Evolutionary conservation across 2,329 filamentous ascomycete genomes (phyloP), one percentile per base, ranked within the genome.

Genomic region (Colletotrichum lupini): DNA sequence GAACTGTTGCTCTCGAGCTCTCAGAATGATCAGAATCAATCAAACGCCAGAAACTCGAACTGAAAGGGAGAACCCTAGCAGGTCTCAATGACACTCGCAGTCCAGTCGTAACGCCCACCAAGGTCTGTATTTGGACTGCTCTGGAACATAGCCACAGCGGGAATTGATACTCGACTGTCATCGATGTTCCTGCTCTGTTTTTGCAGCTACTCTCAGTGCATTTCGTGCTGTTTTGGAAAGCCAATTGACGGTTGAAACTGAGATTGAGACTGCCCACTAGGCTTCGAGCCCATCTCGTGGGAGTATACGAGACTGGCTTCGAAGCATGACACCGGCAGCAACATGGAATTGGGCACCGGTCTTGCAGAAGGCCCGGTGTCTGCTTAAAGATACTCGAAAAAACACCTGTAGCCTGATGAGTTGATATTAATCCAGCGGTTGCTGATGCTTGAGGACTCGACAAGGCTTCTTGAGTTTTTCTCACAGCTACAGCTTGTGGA

Each of bases 21-120:
- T 1, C 1, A 1, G 11, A 2, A 42, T 0, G 0, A 0, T 1
- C 37, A 42, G 5, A 14, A 42, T 16, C 1, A 3, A 12, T 5
- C 5, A 6, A 30, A 0, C 4, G 2, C 42, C 22, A 37, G 1
- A 49, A 37, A 0, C 0, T 1, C 5, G 53, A 5, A 8, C 5
- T 1, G 0, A 0, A 1, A 0, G 42, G 14, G 1, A 73, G 0
- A 0, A 59, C 0, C 14, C 59, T 73, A 0, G 2, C 55, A 1
- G 56, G 26, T 1, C 67, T 30, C 1, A 73, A 4, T 1, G 69
- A 72, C 5, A n/a, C 14, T 1, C 55, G 52, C 0, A 70, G 1
- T 1, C 26, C 22, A n/a, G 11, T 6, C 1, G 30, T 22, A 6
- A 3, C 67, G 12, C n/a, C 4, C 3, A 14, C 5, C 0, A 59